Evolutionary conservation across 768 basidiomycete genomes (phyloP), one percentile per base, ranked within the genome.

Genomic region (Phaffia australis): DNA sequence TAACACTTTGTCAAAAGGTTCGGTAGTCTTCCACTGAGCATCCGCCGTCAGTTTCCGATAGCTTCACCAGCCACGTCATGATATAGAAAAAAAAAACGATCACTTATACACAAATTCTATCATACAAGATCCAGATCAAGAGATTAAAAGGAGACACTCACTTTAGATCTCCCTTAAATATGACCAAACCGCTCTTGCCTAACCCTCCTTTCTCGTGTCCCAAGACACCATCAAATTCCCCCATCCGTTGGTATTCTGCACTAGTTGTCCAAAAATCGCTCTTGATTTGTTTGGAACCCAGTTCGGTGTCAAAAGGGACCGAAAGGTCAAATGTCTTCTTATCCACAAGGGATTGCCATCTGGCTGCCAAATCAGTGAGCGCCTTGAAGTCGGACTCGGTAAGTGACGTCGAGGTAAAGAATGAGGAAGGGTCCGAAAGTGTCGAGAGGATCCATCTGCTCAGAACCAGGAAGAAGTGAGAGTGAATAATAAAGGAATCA

Each of bases 111-210:
- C 27, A 3, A 4, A 19, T 29, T 29, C 14, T 29, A 14, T 29
- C 23, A 25, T 8, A 25, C 23, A 57, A 19, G 14, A 57, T 27
- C 23, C 11, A 29, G 27, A 60, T 6, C 3, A 32, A 9, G 5
- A 49, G 35, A n/a, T 49, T 2, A 46, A 11, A 46, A n/a, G 6
- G 27, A 52, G 63, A 60, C 56, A 79, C 86, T 76, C 69, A 92
- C 89, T 97, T 97, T 49, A 97, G 78, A 79, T 93, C 90, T 15
- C 91, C 90, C 80, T 94, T 94, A 79, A 93, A 91, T 65, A 94
- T 81, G 3, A 90, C 88, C 9, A 94, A 78, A 9, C 81, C 80
- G 69, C 87, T 81, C 18, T 74, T 75, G 56, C 78, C 77, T 56
- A 94, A 74, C 48, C 76, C 75, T 2, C 76, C 71, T 75, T 83